Conservation (phyloP, 441 rosid genomes). For the Adansonia madagascariensis region DNA sequence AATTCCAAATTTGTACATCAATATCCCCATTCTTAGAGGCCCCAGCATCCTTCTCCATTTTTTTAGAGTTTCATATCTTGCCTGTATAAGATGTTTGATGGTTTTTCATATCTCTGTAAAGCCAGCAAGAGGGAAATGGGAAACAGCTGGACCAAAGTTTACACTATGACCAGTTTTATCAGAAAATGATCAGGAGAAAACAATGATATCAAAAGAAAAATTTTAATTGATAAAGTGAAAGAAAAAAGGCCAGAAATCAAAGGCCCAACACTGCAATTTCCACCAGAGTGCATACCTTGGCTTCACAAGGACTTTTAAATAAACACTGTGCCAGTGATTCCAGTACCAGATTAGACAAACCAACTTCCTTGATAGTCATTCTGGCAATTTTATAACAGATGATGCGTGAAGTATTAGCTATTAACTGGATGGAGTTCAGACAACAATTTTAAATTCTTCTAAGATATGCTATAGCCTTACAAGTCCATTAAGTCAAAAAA, state of each 20-base stretch:
- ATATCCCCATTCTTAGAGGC: slow-evolving; percentile 51
- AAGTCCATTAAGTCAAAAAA: background rate
- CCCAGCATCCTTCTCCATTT: slow-evolving; percentile 55
- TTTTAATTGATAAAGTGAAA: slow-evolving; percentile 7
- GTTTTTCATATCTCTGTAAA: slow-evolving; percentile 96
- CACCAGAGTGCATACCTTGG: slow-evolving; percentile 64
- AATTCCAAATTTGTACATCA: slow-evolving; percentile 58
- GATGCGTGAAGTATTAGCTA: slow-evolving; percentile 25
- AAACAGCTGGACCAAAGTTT: slow-evolving; percentile 85
- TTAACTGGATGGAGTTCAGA: slow-evolving; percentile 1
- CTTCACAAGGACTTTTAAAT: slow-evolving; percentile 68
- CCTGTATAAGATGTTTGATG: slow-evolving; percentile 99
- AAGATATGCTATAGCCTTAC: background rate
- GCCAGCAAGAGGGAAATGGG: slow-evolving; percentile 84
- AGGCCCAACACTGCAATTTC: slow-evolving; percentile 1
- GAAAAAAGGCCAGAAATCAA: background rate
- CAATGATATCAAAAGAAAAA: background rate
- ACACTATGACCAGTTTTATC: slow-evolving; percentile 56
- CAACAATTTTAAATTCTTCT: background rate
- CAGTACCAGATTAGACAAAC: slow-evolving; percentile 68
- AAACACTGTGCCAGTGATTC: slow-evolving; percentile 70
- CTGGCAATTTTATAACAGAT: slow-evolving; percentile 52
- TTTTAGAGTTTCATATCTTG: slow-evolving; percentile 79
- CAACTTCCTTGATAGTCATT: slow-evolving; percentile 71
- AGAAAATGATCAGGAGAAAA: slow-evolving; percentile 32